Conservation (phyloP, 768 basidiomycete species). For the Macrolepiota fuliginosa region DNA sequence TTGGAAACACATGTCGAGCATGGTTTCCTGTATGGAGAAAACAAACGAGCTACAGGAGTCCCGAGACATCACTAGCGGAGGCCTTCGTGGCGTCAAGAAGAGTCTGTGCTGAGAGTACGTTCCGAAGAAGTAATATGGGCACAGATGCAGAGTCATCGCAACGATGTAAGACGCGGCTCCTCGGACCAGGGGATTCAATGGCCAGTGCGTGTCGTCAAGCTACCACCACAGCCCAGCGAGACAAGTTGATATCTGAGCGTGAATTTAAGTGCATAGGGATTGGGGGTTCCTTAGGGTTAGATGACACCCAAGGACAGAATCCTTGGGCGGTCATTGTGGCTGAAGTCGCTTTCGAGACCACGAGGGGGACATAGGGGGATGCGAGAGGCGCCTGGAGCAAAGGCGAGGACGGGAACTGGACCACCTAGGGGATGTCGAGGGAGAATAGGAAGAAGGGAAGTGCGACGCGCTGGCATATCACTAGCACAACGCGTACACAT, state of each 20-base stretch:
- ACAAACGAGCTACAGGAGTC: background rate
- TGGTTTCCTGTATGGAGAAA: slow-evolving; percentile 1
- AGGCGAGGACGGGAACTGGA: background rate
- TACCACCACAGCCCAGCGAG: slow-evolving; percentile 4
- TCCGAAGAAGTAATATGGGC: slow-evolving; percentile 7
- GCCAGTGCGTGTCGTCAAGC: slow-evolving; percentile 2
- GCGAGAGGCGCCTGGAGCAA: slow-evolving; percentile 2
- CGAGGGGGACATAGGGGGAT: slow-evolving; percentile 5
- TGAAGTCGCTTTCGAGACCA: slow-evolving; percentile 5
- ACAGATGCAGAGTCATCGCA: slow-evolving; percentile 1
- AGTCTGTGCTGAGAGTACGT: background rate
- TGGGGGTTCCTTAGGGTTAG: slow-evolving; percentile 6
- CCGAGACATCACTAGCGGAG: slow-evolving; percentile 10
- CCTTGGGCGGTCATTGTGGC: slow-evolving; percentile 6
- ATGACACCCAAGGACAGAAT: slow-evolving; percentile 10
- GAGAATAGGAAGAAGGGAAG: background rate
- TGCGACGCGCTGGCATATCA: background rate
- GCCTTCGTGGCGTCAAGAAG: slow-evolving; percentile 7
- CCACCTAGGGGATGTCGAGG: background rate
- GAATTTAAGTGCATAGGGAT: background rate
- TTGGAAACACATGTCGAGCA: background rate
- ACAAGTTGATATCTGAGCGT: background rate
- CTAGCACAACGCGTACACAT: slow-evolving; percentile 8
- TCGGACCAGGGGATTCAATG: background rate
- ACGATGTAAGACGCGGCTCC: background rate